These are phyloP conservation scores for Magnusiomyces fungicola DNA, from an alignment of 1,139 yeast species.

Conservation along the genomic window DNA sequence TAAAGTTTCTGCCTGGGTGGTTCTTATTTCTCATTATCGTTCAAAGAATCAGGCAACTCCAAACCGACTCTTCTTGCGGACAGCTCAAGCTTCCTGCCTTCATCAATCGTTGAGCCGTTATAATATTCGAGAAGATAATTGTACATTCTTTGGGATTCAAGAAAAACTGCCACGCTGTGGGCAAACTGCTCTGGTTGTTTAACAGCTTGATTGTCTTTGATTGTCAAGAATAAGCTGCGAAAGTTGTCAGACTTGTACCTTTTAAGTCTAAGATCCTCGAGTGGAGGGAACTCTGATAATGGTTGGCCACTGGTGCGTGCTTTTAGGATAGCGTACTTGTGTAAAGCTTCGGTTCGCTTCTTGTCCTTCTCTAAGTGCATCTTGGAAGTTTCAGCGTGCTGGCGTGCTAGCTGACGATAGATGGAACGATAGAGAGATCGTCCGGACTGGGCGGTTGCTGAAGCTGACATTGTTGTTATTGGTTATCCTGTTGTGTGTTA, in stretches of 20 bases:
- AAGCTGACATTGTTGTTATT: conserved; percentile 1
- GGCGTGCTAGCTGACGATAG: conserved; percentile 29
- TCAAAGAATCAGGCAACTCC: conserved; percentile 42
- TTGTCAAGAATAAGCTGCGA: neutral
- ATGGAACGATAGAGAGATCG: conserved; percentile 24
- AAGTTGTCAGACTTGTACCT: neutral
- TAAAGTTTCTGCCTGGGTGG: too few relatives aligned
- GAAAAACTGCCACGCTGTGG: conserved; percentile 45
- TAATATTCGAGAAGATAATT: conserved; percentile 75
- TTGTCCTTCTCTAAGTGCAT: conserved; percentile 24
- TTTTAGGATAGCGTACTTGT: conserved; percentile 20
- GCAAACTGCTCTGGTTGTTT: neutral
- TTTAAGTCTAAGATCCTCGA: neutral
- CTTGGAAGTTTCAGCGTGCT: conserved; percentile 26
- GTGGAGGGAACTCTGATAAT: neutral
- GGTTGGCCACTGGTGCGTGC: conserved; percentile 13
- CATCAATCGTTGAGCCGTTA: conserved; percentile 72
- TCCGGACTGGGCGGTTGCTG: neutral
- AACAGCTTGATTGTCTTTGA: neutral
- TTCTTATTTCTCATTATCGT: neutral
- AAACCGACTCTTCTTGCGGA: conserved; percentile 87
- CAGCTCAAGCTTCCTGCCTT: conserved; percentile 65
- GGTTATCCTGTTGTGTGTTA: neutral
- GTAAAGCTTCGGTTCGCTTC: conserved; percentile 21
- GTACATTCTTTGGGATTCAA: conserved; percentile 69